Conservation (phyloP, 257 asterid species). For the Euphrasia confusa region DNA sequence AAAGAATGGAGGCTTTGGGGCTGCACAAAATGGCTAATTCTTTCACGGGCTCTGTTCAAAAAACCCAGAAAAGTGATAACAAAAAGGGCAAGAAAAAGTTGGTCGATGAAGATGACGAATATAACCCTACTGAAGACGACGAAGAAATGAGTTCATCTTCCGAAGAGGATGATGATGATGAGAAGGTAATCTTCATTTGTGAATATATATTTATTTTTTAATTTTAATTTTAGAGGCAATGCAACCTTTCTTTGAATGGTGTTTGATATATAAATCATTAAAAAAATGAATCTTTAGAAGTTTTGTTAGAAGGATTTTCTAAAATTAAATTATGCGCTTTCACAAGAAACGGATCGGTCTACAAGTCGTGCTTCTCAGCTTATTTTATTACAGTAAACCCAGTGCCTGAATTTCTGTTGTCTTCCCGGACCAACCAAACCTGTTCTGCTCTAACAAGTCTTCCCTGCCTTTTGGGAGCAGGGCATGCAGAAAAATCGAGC, state of each 20-base stretch:
- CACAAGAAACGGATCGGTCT: no score
- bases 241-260: no score
- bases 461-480: no score
- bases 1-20: constrained; percentile 87
- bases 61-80: constrained; percentile 32
- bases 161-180: constrained; percentile 46
- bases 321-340: no score
- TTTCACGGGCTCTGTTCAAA: constrained; percentile 40
- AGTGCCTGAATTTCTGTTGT: no score
- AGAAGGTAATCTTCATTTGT: constrained; percentile 38
- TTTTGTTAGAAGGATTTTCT: no score
- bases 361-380: no score
- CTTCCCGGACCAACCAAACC: no score
- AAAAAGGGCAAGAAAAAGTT: constrained; percentile 55
- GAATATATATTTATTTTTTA: not conserved
- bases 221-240: no score
- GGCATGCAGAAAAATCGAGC: not conserved
- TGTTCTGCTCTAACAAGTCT: no score
- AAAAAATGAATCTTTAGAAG: no score
- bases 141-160: constrained; percentile 42
- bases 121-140: constrained; percentile 49
- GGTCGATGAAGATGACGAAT: constrained; percentile 76
- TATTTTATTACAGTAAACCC: not conserved
- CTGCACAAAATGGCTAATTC: constrained; percentile 58
- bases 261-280: no score